Conservation (phyloP, 768 basidiomycete species). For the Thelephora ganbajun region DNA sequence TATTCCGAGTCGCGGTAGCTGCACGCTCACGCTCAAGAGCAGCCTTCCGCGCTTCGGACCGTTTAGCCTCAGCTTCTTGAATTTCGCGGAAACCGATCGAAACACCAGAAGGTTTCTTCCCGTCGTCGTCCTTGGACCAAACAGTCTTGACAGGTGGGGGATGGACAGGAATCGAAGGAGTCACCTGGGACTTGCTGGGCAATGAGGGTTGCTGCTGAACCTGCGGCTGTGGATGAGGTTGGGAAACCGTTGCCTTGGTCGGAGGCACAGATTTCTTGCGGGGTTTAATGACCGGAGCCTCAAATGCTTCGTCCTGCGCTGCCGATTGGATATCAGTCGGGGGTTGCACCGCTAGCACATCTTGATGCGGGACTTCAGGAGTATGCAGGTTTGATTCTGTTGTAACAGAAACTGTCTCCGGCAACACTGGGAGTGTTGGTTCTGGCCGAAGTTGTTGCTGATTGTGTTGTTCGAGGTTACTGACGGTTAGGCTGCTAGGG, state of each 20-base stretch:
- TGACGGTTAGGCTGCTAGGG: conserved; percentile 39
- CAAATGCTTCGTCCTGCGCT: too few species aligned
- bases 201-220: conserved; percentile 5
- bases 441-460: conserved; percentile 28
- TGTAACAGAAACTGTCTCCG: too few species aligned
- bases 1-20: conserved; percentile 24
- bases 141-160: conserved; percentile 32
- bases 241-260: background rate
- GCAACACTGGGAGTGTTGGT: conserved; percentile 3
- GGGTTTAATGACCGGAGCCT: too few species aligned
- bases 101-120: conserved; percentile 31
- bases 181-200: conserved; percentile 14
- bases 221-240: background rate
- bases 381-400: too few species aligned
- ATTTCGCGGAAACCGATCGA: conserved; percentile 81
- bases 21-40: conserved; percentile 59
- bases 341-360: too few species aligned
- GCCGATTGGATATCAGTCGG: too few species aligned
- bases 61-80: conserved; percentile 83
- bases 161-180: conserved; percentile 7
- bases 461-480: conserved; percentile 46
- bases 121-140: conserved; percentile 61
- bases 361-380: too few species aligned
- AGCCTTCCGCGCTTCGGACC: conserved; percentile 60
- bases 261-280: too few species aligned